Evolutionary conservation across 2,329 filamentous ascomycete genomes (phyloP), one percentile per base, ranked within the genome.

Genomic region (Chaetomiaceae sp.): DNA sequence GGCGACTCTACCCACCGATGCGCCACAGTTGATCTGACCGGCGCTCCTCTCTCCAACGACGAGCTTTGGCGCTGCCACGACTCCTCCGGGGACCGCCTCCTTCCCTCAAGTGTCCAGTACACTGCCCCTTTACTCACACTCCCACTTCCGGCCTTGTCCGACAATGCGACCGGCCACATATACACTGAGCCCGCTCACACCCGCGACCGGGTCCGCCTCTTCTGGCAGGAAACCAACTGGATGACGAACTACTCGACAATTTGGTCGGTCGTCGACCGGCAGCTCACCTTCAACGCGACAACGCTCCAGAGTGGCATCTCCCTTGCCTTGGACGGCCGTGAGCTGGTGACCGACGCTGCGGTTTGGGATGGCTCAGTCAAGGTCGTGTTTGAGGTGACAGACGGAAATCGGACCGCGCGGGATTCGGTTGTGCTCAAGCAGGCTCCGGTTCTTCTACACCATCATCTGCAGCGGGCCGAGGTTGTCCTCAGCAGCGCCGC

Each of bases 361-460:
- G 57, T 29, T 4, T 70, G 68, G 68, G 61, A 70, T 15, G 68
- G 67, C 3, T 53, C 54, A 0, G 65, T 61, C 36, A 63, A 14
- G 11, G 58, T 66, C 31, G 53, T 56, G 7, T 69, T 73, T 47
- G 59, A 59, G 8, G 62, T 74, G 1, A 48, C 51, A 9, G 63
- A 66, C 46, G 57, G 58, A 0, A 46, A 51, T 0, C 25, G 53
- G 3, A 55, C 40, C 12, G 49, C 53, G 1, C 59, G 54, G 0
- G 69, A 70, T 46, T 54, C 40, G 1, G 69, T 73, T 3, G 59
- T 58, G 3, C 55, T 74, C 4, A 67, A 65, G 3, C 64, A 72
- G 8, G 71, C 72, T 1, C 71, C 72, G 0, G 62, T 74, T 2
- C 58, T 74, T 11, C 66, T 63, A 3, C 71, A 74, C 34, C 69